A percentile compares a stretch with the other conserved stretches of the same genome.
These are phyloP conservation scores for Tripidium arundinaceum DNA, from an alignment of 202 grass and related monocot species.

Conservation along the genomic window DNA sequence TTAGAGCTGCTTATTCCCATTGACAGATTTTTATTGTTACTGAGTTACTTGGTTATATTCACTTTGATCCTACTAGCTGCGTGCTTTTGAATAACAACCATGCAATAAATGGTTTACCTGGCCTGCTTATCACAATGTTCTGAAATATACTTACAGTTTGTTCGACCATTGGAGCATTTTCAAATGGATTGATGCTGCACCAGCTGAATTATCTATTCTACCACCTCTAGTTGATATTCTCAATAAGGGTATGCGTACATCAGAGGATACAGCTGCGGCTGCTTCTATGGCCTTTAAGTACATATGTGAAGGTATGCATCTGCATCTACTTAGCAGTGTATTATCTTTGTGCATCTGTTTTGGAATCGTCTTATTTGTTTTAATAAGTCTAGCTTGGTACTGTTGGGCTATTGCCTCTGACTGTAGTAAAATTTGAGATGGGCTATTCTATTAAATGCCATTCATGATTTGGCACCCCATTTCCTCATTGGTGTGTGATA, in stretches of 20 bases:
- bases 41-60: not conserved
- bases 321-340: not conserved
- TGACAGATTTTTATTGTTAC: not conserved
- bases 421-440: slow-evolving; percentile 2
- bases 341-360: slow-evolving; percentile 24
- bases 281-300: slow-evolving; percentile 95
- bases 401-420: slow-evolving; percentile 19
- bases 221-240: slow-evolving; percentile 92
- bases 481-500: not conserved
- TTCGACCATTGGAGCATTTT: slow-evolving; percentile 85
- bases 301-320: slow-evolving; percentile 96
- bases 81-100: not conserved
- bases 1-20: slow-evolving; percentile 3
- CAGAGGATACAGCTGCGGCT: slow-evolving; percentile 80
- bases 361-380: not conserved
- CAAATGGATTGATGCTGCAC: slow-evolving; percentile 87
- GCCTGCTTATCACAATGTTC: not conserved
- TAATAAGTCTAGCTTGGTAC: slow-evolving; percentile 4
- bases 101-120: slow-evolving; percentile 8
- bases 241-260: slow-evolving; percentile 78
- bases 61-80: not conserved
- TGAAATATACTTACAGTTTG: slow-evolving; percentile 69
- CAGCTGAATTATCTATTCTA: slow-evolving; percentile 71
- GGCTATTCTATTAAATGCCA: not conserved
- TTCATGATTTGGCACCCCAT: not conserved